These are phyloP conservation scores for Escallonia rubra DNA, from an alignment of 129 eudicot species.

Conservation along the genomic window DNA sequence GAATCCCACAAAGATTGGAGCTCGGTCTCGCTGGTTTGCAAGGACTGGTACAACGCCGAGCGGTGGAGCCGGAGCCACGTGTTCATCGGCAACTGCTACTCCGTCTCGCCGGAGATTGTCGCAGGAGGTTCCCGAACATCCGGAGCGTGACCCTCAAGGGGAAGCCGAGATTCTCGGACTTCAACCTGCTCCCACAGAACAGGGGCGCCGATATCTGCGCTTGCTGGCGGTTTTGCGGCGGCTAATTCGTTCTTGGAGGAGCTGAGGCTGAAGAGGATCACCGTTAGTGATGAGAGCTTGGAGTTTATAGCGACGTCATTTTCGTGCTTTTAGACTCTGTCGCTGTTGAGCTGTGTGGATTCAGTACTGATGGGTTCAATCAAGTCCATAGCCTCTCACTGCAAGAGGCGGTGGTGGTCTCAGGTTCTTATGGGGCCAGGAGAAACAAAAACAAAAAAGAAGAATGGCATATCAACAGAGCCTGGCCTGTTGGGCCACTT, in stretches of 20 bases:
- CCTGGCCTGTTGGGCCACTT: too few relatives aligned
- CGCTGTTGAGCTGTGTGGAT: slow-evolving; percentile 54
- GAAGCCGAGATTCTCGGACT: slow-evolving; percentile 81
- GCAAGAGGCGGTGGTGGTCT: too few relatives aligned
- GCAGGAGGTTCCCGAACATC: slow-evolving; percentile 56
- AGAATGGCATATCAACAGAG: too few relatives aligned
- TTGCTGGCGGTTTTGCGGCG: slow-evolving; percentile 47
- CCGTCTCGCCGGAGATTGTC: slow-evolving; percentile 51
- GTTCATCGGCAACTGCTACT: slow-evolving; percentile 74
- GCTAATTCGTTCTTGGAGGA: slow-evolving; percentile 58
- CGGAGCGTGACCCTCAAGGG: slow-evolving; percentile 56
- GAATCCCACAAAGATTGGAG: slow-evolving; percentile 48
- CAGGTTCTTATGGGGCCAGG: too few relatives aligned
- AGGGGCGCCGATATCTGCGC: slow-evolving; percentile 69
- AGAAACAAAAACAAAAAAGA: too few relatives aligned
- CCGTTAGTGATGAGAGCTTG: slow-evolving; percentile 46
- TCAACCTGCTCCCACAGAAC: slow-evolving; percentile 73
- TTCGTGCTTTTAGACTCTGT: slow-evolving; percentile 48
- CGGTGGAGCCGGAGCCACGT: slow-evolving; percentile 60
- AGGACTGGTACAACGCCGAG: slow-evolving; percentile 77
- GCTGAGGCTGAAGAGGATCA: slow-evolving; percentile 12
- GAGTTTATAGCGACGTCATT: slow-evolving; percentile 49
- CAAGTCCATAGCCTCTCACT: slow-evolving; percentile 61
- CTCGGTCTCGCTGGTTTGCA: slow-evolving; percentile 68
- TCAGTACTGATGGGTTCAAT: slow-evolving; percentile 49